These are phyloP conservation scores for Fraxinus floribunda DNA, from an alignment of 305 asterid species.

Conservation along the genomic window DNA sequence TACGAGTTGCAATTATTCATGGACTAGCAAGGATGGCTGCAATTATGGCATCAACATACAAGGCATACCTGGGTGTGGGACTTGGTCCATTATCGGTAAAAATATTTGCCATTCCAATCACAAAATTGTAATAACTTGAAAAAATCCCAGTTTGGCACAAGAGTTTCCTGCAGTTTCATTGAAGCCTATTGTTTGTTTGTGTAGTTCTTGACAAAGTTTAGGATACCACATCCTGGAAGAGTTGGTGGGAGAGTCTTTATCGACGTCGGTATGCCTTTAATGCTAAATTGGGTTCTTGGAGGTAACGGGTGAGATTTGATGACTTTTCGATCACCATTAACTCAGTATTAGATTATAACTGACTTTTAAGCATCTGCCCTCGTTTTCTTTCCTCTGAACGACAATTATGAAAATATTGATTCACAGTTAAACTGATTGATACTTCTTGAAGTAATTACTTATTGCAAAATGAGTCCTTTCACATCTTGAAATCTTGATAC, in stretches of 20 bases:
- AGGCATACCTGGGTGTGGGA: slow-evolving; percentile 89
- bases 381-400: neutral
- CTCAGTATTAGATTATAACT: neutral
- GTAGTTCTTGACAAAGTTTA: slow-evolving; percentile 77
- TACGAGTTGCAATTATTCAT: slow-evolving; percentile 85
- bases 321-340: neutral
- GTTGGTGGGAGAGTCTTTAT: slow-evolving; percentile 91
- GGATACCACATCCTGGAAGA: slow-evolving; percentile 96
- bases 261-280: slow-evolving; percentile 76
- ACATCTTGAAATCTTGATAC: neutral
- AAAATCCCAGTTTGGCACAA: neutral
- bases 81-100: slow-evolving; percentile 88
- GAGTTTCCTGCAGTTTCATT: slow-evolving; percentile 6
- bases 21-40: slow-evolving; percentile 99
- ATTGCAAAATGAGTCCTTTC: neutral
- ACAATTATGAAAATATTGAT: neutral
- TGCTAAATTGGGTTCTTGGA: slow-evolving; percentile 95
- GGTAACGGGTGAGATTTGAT: slow-evolving; percentile 74
- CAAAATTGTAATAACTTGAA: slow-evolving; percentile 10
- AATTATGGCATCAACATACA: slow-evolving; percentile 91
- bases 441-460: neutral
- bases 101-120: neutral
- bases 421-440: neutral
- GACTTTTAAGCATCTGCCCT: neutral
- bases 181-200: slow-evolving; percentile 15